Evolutionary conservation across 2,329 filamentous ascomycete species (phyloP).

Genomic region (Parascedosporium putredinis): DNA sequence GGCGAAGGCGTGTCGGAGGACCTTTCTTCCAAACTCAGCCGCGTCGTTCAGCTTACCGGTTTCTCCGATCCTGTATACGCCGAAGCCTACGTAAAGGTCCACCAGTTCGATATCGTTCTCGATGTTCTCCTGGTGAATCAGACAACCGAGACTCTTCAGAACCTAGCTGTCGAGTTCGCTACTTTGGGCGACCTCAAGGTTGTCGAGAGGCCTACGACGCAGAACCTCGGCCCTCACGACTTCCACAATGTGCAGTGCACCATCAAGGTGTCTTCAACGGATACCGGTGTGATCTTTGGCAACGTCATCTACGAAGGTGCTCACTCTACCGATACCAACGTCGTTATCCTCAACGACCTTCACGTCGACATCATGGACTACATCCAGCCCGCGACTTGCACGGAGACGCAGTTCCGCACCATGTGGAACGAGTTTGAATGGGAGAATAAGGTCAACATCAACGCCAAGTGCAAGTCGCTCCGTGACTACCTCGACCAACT

Average conservation of each 20-base stretch:
- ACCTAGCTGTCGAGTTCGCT: slow-evolving; percentile 96
- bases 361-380: slow-evolving; percentile 99
- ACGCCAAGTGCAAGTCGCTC: slow-evolving; percentile 86
- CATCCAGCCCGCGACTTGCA: slow-evolving; percentile 93
- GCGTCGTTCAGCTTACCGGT: slow-evolving; percentile 92
- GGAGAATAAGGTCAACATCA: slow-evolving; percentile 99
- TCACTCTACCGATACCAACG: slow-evolving; percentile 84
- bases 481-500: slow-evolving; percentile 87
- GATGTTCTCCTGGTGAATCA: slow-evolving; percentile 97
- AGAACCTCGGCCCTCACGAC: slow-evolving; percentile 89
- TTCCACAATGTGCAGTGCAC: slow-evolving; percentile 98
- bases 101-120: slow-evolving; percentile 96
- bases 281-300: slow-evolving; percentile 96
- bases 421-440: slow-evolving; percentile 99
- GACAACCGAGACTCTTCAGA: slow-evolving; percentile 91
- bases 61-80: slow-evolving; percentile 98
- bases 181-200: slow-evolving; percentile 96
- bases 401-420: slow-evolving; percentile 96
- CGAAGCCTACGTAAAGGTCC: slow-evolving; percentile 97
- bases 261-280: slow-evolving; percentile 95
- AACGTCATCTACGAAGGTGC: slow-evolving; percentile 97
- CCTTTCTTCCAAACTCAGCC: slow-evolving; percentile 83
- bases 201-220: slow-evolving; percentile 89
- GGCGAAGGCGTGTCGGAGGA: slow-evolving; percentile 78
- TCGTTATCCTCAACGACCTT: slow-evolving; percentile 95